phyloP scores from a whole-genome alignment of 2,329 filamentous ascomycete species.

The Aspergillaceae sp. region DNA sequence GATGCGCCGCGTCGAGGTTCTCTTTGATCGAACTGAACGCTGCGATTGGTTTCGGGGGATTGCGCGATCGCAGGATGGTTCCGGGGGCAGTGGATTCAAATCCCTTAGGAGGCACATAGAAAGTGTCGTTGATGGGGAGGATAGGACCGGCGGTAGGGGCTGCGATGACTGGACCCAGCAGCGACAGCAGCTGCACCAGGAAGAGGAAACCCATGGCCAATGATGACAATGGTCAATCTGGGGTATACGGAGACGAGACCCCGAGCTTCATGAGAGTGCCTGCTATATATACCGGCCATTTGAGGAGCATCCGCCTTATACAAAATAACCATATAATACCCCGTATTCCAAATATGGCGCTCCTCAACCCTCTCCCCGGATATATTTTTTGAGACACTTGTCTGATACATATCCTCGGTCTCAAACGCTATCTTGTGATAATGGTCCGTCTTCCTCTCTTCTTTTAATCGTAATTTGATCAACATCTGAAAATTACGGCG shows the following conservation, averaged over 20 bases:
- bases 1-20: slow-evolving; percentile 18
- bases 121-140: slow-evolving; percentile 19
- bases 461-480: no score
- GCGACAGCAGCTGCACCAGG: not conserved
- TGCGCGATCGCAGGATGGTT: slow-evolving; percentile 19
- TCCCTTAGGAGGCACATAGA: slow-evolving; percentile 19
- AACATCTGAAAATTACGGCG: no score
- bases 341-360: no score
- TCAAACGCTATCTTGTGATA: no score
- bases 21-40: slow-evolving; percentile 12
- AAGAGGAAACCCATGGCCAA: not conserved
- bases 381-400: no score
- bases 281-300: not conserved
- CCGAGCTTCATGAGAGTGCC: not conserved
- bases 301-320: no score
- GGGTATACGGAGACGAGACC: not conserved
- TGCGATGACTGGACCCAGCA: slow-evolving; percentile 1
- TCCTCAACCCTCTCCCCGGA: no score
- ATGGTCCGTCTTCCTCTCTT: no score
- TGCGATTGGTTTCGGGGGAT: slow-evolving; percentile 15
- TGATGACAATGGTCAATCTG: not conserved
- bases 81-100: slow-evolving; percentile 19
- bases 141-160: slow-evolving; percentile 1
- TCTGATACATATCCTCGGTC: no score
- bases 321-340: no score